Conservation (phyloP, 331 rosid genomes). For the Malus hybrid region DNA sequence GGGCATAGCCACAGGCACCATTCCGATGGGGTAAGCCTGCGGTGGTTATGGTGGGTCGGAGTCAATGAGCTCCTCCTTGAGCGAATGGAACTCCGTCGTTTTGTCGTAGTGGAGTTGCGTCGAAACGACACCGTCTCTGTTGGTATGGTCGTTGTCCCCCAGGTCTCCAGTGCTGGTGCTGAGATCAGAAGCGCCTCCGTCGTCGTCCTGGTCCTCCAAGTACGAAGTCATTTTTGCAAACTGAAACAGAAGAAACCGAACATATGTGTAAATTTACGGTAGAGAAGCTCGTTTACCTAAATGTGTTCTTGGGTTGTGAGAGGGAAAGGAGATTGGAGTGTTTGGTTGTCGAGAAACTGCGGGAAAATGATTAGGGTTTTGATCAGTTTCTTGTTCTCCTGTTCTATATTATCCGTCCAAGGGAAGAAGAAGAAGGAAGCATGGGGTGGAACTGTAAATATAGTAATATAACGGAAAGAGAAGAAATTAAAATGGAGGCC, state of each 20-base stretch:
- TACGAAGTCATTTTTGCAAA: slow-evolving; percentile 30
- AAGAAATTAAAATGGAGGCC: too few species aligned
- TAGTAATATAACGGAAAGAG: slow-evolving; percentile 3
- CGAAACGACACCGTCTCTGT: slow-evolving; percentile 9
- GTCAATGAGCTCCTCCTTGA: slow-evolving; percentile 47
- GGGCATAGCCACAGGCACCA: slow-evolving; percentile 23
- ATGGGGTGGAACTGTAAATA: background rate
- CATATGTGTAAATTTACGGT: background rate
- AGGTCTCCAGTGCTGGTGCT: slow-evolving; percentile 49
- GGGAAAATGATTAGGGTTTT: slow-evolving; percentile 12
- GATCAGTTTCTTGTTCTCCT: background rate
- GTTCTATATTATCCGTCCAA: background rate
- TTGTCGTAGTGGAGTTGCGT: background rate
- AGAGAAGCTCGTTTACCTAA: too few species aligned
- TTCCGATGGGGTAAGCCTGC: slow-evolving; percentile 10
- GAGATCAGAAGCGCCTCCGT: slow-evolving; percentile 43
- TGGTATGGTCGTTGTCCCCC: slow-evolving; percentile 1
- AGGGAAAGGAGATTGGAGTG: background rate
- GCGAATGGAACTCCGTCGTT: slow-evolving; percentile 14
- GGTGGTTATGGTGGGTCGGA: slow-evolving; percentile 24
- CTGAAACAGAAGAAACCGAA: background rate
- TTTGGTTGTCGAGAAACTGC: slow-evolving; percentile 1
- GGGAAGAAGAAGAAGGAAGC: background rate
- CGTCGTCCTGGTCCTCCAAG: slow-evolving; percentile 42
- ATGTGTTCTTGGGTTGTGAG: too few species aligned